Evolutionary conservation across 768 basidiomycete genomes (phyloP).

Genomic region (Auricularia sp.): DNA sequence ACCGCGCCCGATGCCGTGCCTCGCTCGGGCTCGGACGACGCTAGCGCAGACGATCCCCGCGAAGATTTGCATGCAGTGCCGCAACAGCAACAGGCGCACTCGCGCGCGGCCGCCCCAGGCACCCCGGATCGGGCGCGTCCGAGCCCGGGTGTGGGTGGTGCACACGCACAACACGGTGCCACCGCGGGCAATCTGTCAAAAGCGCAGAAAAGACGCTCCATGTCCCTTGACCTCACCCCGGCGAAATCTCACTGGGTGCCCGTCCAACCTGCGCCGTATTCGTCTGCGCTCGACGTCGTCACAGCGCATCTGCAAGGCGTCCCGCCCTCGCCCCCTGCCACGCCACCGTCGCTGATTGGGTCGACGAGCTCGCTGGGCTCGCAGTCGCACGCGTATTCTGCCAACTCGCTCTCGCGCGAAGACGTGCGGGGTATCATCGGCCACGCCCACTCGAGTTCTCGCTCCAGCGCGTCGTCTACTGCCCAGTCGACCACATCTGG

Average conservation of each 20-base stretch:
- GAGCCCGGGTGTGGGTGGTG: neutral
- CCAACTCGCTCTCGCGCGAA: slow-evolving; percentile 1
- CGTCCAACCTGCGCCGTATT: neutral
- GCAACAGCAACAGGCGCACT: neutral
- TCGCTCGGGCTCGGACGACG: neutral
- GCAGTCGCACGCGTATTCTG: neutral
- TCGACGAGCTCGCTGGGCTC: neutral
- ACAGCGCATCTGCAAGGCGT: neutral
- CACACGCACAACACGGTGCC: neutral
- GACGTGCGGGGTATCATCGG: slow-evolving; percentile 1
- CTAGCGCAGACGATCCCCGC: neutral
- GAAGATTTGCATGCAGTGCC: neutral
- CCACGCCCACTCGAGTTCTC: neutral
- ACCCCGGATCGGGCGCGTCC: neutral
- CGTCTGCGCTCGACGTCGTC: neutral
- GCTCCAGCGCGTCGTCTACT: neutral
- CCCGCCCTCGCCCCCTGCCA: neutral
- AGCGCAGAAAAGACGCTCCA: neutral
- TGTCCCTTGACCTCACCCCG: neutral
- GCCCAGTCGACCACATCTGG: neutral
- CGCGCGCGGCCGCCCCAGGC: neutral
- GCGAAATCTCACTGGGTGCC: neutral
- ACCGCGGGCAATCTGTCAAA: neutral
- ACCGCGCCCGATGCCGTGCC: neutral
- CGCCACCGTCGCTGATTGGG: neutral